Conservation (phyloP, 2,329 filamentous ascomycete species). For the Periglandula ipomoeae region DNA sequence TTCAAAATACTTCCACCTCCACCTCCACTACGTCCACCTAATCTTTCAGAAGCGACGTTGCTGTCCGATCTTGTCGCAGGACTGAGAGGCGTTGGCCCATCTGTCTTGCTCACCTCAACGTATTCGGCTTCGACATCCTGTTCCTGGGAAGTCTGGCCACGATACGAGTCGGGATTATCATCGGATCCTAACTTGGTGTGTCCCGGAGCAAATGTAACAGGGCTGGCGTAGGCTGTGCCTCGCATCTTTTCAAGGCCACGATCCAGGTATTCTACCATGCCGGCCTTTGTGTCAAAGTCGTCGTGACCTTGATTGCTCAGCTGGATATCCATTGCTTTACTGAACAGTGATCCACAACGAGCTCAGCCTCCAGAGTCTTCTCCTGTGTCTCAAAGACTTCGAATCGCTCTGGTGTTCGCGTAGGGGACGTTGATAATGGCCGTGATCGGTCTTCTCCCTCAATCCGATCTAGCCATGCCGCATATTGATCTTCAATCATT, state of each 20-base stretch:
- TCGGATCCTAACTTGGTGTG: slow-evolving; percentile 21
- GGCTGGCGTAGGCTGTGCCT: slow-evolving; percentile 13
- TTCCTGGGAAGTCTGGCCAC: slow-evolving; percentile 16
- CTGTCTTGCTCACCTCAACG: slow-evolving; percentile 22
- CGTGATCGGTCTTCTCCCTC: slow-evolving; percentile 32
- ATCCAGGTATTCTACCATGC: slow-evolving; percentile 40
- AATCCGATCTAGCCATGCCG: slow-evolving; percentile 34
- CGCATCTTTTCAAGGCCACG: slow-evolving; percentile 36
- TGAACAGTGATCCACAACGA: slow-evolving; percentile 35
- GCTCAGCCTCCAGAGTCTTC: slow-evolving; percentile 37
- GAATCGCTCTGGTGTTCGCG: slow-evolving; percentile 29
- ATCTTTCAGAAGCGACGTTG: slow-evolving; percentile 13
- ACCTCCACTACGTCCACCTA: slow-evolving; percentile 18
- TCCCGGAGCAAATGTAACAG: slow-evolving; percentile 16
- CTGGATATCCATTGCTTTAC: slow-evolving; percentile 31
- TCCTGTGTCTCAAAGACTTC: slow-evolving; percentile 36
- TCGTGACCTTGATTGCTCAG: slow-evolving; percentile 18
- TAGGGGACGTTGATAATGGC: slow-evolving; percentile 27
- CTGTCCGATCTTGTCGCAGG: not conserved
- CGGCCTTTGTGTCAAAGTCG: slow-evolving; percentile 35
- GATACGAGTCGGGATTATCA: slow-evolving; percentile 15
- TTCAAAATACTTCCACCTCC: slow-evolving; percentile 22
- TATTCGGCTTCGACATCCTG: slow-evolving; percentile 24
- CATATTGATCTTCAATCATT: slow-evolving; percentile 30
- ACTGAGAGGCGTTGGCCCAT: slow-evolving; percentile 11